Base-by-base conservation (phyloP, 768 basidiomycete genomes). In the Tricholoma sp. region DNA sequence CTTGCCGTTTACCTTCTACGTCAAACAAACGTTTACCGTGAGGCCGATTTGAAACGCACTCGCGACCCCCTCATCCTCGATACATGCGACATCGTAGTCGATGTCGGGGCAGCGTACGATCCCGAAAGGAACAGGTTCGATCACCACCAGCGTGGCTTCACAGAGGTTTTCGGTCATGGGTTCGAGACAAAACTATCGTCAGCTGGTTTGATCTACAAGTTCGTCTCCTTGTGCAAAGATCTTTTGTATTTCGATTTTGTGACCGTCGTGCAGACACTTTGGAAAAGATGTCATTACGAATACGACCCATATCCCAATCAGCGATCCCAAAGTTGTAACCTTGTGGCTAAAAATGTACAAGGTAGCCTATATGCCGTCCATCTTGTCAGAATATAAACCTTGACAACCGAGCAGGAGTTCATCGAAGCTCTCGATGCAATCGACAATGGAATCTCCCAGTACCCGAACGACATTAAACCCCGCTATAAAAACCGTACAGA, bases 151-250 rank as follows among this genome's bases (percentile, higher is more conserved):
- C 84, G 95, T 41, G 94, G 89, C 0, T 99, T 99, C 70, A 77
- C 76, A 6, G 90, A 96, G 67, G 81, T 90, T 24, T 97, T 99
- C 67, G 96, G 94, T 2, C 76, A 88, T 61, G 93, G 89, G 9
- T 94, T 90, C 66, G 73, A 72, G 18, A 98, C 93, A 54, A 99
- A 98, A 74, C 73, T 99, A 33, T 91, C 88, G 18, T 92, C 89
- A 13, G 96, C 96, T 1, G 96, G 96, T 12, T 74, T 99, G 61
- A 81, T 99, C 33, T 98, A 96, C 83, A 99, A 98, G 96, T 92
- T 63, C 56, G 84, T 72, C 50, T 13, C 37, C 34, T 12, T 55
- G 18, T 24, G 24, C 24, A 50, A 34, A 33, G 53, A 31, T 42
- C 36, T 49, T 37, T 5, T 13, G 28, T 39, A 42, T 28, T 32